Base-by-base conservation (phyloP, 768 basidiomycete species). In the Lactarius trivialis region DNA sequence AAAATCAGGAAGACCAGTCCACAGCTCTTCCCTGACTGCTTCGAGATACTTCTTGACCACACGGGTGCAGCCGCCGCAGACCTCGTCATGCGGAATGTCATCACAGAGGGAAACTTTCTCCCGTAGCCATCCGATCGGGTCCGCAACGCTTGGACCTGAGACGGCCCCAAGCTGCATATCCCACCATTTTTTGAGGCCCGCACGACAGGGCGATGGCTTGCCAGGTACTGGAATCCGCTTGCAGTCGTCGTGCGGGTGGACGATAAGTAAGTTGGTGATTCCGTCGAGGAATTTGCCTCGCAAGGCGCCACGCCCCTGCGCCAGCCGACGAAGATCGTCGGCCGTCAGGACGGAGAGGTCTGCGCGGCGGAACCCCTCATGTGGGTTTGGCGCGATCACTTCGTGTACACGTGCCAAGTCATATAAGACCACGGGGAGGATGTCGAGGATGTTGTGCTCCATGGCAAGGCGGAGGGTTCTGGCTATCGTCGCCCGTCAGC, bases 221-320 rank as follows among this genome's bases (percentile, higher is more conserved):
- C 56, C 65, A 72, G 80, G 17, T 83, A 85, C 24, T 87, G 89
- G 19, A 93, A 98, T 71, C 87, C 91, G 32, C 90, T 97, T 69
- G 77, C 85, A 28, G 91, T 92, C 24, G 92, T 96, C 11, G 93
- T 94, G 7, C 76, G 89, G 64, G 91, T 93, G 69, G 75, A 98
- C 55, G 96, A 93, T 2, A 81, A 81, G 52, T 87, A 97, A 63
- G 89, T 92, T 8, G 83, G 80, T 62, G 82, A 60, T 55, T 8
- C 54, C 45, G n/a, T 64, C 63, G 15, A 55, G 36, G 57, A 63
- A 64, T 58, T 57, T 58, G 37, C 61, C 55, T 21, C 56, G 51
- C 21, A 65, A 39, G 30, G 61, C 53, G 19, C 56, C 64, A 19
- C 61, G 61, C 6, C 64, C 64, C 36, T 63, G 64, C 9, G 56